These are phyloP conservation scores for Priceomyces castillae DNA, from an alignment of 805 yeast genomes.

Conservation along the genomic window DNA sequence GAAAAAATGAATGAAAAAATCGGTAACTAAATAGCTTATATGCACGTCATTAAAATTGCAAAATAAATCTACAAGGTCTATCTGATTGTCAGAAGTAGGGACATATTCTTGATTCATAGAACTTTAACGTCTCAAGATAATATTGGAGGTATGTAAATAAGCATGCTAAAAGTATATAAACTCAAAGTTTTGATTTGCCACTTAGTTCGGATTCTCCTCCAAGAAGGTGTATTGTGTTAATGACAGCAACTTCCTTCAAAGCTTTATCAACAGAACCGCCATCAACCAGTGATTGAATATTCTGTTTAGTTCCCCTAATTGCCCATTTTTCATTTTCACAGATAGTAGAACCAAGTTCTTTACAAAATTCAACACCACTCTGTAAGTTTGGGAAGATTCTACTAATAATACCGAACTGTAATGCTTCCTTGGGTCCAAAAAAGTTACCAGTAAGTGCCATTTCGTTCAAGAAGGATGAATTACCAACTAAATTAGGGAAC, in stretches of 20 bases:
- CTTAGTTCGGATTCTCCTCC: background rate
- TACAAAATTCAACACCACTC: conserved; percentile 49
- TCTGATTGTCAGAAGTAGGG: too few species aligned
- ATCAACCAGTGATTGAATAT: conserved; percentile 41
- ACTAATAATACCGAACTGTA: conserved; percentile 53
- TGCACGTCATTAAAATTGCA: background rate
- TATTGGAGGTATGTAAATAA: too few species aligned
- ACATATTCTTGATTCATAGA: too few species aligned
- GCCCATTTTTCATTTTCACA: conserved; percentile 54
- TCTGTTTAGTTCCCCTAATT: conserved; percentile 59
- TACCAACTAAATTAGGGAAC: conserved; percentile 51
- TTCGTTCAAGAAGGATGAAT: conserved; percentile 57
- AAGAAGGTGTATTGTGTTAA: conserved; percentile 40
- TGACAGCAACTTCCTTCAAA: conserved; percentile 50
- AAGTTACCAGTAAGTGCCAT: conserved; percentile 59
- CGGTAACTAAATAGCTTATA: background rate
- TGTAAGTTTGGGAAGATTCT: conserved; percentile 44
- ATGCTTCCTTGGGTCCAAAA: conserved; percentile 56
- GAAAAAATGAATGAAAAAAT: background rate
- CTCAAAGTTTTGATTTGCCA: too few species aligned
- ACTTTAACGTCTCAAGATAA: too few species aligned
- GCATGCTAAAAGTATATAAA: too few species aligned
- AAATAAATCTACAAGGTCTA: too few species aligned
- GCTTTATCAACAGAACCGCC: conserved; percentile 46
- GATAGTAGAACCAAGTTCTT: conserved; percentile 47